These are phyloP conservation scores for Infundibulicybe gibba DNA, from an alignment of 768 basidiomycete genomes.

Conservation along the genomic window DNA sequence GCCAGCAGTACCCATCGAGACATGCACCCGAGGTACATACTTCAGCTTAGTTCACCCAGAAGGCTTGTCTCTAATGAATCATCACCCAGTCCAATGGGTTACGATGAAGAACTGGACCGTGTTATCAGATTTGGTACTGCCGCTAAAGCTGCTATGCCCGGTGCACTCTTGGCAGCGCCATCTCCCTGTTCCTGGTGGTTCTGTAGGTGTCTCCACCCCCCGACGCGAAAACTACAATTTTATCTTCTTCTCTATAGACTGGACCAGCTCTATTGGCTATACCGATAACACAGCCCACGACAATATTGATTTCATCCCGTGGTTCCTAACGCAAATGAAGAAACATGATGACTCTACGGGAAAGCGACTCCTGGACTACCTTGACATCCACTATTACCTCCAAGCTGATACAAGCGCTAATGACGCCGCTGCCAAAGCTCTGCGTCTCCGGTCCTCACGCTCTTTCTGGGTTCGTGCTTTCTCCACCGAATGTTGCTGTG, in stretches of 20 bases:
- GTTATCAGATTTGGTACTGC: conserved; percentile 36
- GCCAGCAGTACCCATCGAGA: conserved; percentile 51
- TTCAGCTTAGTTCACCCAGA: background rate
- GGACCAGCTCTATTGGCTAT: conserved; percentile 47
- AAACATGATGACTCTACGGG: conserved; percentile 26
- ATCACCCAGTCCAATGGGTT: conserved; percentile 33
- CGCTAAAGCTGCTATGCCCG: conserved; percentile 40
- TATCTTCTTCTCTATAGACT: conserved; percentile 29
- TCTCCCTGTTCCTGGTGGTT: conserved; percentile 45
- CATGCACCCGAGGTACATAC: conserved; percentile 45
- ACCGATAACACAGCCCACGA: conserved; percentile 46
- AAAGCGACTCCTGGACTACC: conserved; percentile 47
- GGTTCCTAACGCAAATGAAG: conserved; percentile 51
- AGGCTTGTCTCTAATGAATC: background rate
- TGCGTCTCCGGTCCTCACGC: conserved; percentile 46
- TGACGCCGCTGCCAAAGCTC: conserved; percentile 46
- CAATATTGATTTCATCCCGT: conserved; percentile 52
- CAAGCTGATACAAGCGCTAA: conserved; percentile 49
- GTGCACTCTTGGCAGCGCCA: conserved; percentile 42
- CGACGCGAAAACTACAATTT: background rate
- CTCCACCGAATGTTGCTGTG: background rate
- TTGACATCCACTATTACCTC: conserved; percentile 58
- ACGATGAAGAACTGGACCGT: conserved; percentile 48
- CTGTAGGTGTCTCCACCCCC: conserved; percentile 26
- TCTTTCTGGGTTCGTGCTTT: conserved; percentile 39